Evolutionary conservation across 129 eudicot species (phyloP).

Genomic region (Artemisia argyi): DNA sequence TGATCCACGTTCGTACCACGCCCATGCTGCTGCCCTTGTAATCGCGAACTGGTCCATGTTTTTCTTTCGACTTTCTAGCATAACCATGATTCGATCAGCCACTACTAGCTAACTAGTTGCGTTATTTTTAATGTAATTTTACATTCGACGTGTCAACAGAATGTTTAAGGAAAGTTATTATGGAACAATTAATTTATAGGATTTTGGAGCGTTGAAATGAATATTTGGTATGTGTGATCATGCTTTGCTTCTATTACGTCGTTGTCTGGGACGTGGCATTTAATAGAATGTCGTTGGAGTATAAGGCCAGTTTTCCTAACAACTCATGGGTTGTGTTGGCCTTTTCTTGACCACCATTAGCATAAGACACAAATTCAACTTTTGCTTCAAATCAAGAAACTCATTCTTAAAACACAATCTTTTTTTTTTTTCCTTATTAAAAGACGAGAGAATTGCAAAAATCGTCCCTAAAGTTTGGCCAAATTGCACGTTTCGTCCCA

Average conservation of each 20-base stretch:
- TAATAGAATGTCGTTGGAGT: slow-evolving; percentile 25
- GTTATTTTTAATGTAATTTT: neutral
- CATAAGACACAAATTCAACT: too few relatives aligned
- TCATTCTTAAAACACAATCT: too few relatives aligned
- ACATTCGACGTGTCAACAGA: neutral
- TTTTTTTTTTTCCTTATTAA: too few relatives aligned
- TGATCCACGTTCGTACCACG: slow-evolving; percentile 74
- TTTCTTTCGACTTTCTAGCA: slow-evolving; percentile 13
- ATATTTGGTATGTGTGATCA: slow-evolving; percentile 12
- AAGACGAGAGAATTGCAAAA: too few relatives aligned
- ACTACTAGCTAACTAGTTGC: neutral
- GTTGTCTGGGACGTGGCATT: slow-evolving; percentile 17
- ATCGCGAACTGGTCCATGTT: slow-evolving; percentile 37
- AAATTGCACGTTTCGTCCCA: too few relatives aligned
- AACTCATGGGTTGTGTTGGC: slow-evolving; percentile 33
- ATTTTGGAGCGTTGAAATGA: neutral
- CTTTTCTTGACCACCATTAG: slow-evolving; percentile 19
- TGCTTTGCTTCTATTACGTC: slow-evolving; percentile 15
- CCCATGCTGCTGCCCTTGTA: slow-evolving; percentile 72
- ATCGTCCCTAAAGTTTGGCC: too few relatives aligned
- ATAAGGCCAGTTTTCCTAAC: slow-evolving; percentile 30
- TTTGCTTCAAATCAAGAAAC: too few relatives aligned
- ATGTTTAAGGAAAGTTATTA: neutral
- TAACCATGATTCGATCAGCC: neutral
- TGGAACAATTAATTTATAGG: neutral